Conservation (phyloP, 73 alveolate genomes). For the Paraurostyla sp. region DNA sequence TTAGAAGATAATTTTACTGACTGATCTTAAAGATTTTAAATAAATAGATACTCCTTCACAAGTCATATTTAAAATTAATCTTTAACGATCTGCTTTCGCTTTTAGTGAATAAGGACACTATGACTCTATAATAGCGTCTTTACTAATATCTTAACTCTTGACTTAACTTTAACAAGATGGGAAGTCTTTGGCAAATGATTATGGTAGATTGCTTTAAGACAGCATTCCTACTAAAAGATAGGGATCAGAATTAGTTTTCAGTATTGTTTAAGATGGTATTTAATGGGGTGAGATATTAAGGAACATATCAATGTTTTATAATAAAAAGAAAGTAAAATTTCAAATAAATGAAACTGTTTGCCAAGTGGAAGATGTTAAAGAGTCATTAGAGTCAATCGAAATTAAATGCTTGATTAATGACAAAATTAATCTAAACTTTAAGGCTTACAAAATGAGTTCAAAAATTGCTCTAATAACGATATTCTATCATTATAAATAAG, state of each 20-base stretch:
- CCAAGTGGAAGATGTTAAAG: no score
- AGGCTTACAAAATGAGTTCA: no score
- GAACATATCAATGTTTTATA: neutral
- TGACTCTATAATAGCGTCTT: neutral
- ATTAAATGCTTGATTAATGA: neutral
- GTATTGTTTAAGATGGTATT: neutral
- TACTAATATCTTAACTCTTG: neutral
- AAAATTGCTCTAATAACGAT: no score
- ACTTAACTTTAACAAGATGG: constrained; percentile 2
- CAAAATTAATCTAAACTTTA: no score
- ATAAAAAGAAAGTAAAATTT: neutral
- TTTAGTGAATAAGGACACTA: neutral
- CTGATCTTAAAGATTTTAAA: neutral
- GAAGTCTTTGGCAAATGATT: neutral
- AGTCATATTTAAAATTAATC: neutral
- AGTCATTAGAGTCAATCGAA: neutral
- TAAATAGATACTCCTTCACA: neutral
- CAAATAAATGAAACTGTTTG: neutral
- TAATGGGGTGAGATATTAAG: no score
- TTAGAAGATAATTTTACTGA: neutral
- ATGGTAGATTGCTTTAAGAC: neutral
- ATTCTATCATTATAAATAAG: no score
- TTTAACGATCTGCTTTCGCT: neutral
- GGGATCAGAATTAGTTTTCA: neutral
- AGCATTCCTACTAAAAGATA: no score